phyloP scores from a whole-genome alignment of 345 rosid genomes.

The Arabis alpina region DNA sequence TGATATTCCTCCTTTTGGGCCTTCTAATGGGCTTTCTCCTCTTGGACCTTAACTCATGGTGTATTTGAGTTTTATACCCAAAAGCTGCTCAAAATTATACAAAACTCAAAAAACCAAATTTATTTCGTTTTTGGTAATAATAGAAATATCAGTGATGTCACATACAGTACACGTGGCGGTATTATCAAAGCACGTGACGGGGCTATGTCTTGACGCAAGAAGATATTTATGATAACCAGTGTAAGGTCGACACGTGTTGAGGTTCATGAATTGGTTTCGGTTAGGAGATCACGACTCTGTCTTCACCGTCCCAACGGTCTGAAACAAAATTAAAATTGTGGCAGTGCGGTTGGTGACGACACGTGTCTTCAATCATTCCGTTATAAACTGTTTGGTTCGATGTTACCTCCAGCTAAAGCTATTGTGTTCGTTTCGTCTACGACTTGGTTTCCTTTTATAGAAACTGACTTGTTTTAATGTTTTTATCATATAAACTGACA shows the following conservation, averaged over 20 bases:
- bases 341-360: conserved; percentile 29
- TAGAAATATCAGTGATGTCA: conserved; percentile 17
- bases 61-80: no score
- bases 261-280: conserved; percentile 35
- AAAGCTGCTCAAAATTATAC: not conserved
- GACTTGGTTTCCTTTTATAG: conserved; percentile 35
- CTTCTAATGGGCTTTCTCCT: no score
- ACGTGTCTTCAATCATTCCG: conserved; percentile 37
- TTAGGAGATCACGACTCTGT: conserved; percentile 37
- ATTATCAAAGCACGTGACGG: conserved; percentile 24
- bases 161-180: conserved; percentile 25
- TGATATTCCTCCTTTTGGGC: no score
- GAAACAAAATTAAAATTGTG: not conserved
- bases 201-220: conserved; percentile 14
- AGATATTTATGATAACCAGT: conserved; percentile 33
- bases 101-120: no score
- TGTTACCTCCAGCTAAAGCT: conserved; percentile 6
- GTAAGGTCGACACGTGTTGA: conserved; percentile 4
- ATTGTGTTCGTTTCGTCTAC: conserved; percentile 36
- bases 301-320: conserved; percentile 44
- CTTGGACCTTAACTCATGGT: no score
- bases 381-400: conserved; percentile 12
- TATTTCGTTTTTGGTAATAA: conserved; percentile 1
- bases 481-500: not conserved
- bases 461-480: conserved; percentile 9